Evolutionary conservation across 2,329 filamentous ascomycete genomes (phyloP).

Genomic region (Metarhizium anisopliae): DNA sequence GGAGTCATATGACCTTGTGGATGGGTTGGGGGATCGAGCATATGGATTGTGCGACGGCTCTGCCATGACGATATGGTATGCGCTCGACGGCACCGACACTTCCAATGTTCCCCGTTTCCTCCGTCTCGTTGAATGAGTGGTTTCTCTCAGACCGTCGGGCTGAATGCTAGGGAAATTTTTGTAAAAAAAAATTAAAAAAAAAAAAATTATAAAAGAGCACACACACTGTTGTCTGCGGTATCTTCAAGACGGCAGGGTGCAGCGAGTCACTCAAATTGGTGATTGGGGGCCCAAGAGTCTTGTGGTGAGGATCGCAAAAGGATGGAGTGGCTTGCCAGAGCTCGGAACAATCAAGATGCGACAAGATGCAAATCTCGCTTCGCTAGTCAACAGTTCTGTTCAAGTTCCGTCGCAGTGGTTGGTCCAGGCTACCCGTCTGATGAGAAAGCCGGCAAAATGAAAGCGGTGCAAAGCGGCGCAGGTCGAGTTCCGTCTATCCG

Average conservation of each 20-base stretch:
- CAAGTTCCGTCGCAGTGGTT: slow-evolving; percentile 3
- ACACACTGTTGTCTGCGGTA: not conserved
- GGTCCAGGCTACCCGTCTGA: slow-evolving; percentile 4
- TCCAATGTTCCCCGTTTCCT: not conserved
- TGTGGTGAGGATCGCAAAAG: not conserved
- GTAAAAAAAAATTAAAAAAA: not conserved
- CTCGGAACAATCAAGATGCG: slow-evolving; percentile 6
- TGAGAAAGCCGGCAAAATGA: slow-evolving; percentile 5
- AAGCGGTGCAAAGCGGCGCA: slow-evolving; percentile 9
- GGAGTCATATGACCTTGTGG: slow-evolving; percentile 54
- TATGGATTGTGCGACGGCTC: slow-evolving; percentile 46
- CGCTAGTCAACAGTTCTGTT: slow-evolving; percentile 3
- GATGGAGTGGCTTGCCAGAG: not conserved
- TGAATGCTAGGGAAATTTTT: not conserved
- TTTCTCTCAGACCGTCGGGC: not conserved
- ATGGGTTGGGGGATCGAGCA: slow-evolving; percentile 52
- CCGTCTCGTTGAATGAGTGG: not conserved
- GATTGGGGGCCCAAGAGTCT: not conserved
- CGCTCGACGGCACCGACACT: slow-evolving; percentile 1
- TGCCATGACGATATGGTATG: slow-evolving; percentile 34
- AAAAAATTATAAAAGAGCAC: not conserved
- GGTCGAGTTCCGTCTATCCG: slow-evolving; percentile 12
- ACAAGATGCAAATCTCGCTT: slow-evolving; percentile 11
- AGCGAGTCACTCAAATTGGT: not conserved
- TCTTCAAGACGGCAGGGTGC: not conserved